These are phyloP conservation scores for Amaranthus hypochondriacus DNA, from an alignment of 148 eudicot genomes.

Conservation along the genomic window DNA sequence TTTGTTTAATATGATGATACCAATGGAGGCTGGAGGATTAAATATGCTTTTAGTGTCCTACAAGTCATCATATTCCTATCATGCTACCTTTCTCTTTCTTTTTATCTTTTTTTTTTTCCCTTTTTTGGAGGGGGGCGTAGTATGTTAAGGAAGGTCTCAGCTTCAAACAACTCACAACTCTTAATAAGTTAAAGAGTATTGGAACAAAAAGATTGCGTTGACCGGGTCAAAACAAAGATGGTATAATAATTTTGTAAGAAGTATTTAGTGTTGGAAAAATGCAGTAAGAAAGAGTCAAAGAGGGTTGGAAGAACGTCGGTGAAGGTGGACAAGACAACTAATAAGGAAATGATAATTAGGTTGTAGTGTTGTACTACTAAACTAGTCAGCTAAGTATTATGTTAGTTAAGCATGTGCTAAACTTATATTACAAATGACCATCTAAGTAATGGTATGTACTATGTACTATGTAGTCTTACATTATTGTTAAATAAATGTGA, in stretches of 20 bases:
- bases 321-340: background rate
- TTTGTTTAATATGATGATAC: slow-evolving; percentile 4
- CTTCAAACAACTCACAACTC: too few species aligned
- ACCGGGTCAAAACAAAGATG: too few species aligned
- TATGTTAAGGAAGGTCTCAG: background rate
- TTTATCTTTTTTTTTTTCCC: background rate
- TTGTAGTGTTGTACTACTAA: background rate
- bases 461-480: background rate
- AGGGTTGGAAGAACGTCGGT: background rate
- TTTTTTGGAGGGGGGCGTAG: background rate
- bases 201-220: too few species aligned
- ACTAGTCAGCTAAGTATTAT: background rate
- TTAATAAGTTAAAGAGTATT: too few species aligned
- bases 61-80: background rate
- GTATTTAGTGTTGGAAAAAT: background rate
- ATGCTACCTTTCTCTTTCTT: background rate
- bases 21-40: background rate
- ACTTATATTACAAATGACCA: background rate
- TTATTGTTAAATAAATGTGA: background rate
- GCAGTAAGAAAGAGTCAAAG: too few species aligned
- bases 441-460: background rate
- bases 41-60: slow-evolving; percentile 20
- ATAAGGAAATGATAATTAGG: background rate
- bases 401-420: background rate
- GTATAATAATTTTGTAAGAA: too few species aligned